Evolutionary conservation across 106 monocot species (phyloP), one percentile per base, ranked within the genome.

Genomic region (Allium fistulosum): DNA sequence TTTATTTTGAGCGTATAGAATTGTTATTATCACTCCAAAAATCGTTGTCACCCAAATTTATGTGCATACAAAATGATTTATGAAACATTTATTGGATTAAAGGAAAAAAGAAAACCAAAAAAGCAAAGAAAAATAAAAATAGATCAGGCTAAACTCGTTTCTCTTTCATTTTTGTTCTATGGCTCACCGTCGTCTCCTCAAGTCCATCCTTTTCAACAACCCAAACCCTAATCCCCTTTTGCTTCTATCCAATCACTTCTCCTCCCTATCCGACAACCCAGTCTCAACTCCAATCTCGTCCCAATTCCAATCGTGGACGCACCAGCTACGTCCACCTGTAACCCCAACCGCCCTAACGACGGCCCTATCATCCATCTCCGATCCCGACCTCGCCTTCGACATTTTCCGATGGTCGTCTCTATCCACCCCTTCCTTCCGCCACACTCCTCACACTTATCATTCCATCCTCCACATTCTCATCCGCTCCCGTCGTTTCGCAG

Each of bases 311-410:
- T 26, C 65, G 1, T 86, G 83, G 83, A 75, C 84, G 64, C 65
- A 70, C 18, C 83, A 79, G 62, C 87, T 90, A 56, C 53, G 68
- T 16, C 90, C 86, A 9, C 86, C 84, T 57, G 87, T 90, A 82
- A 80, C 90, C 58, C 22, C 81, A 49, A 62, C 69, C 58, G 94
- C 87, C 74, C 66, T 87, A 3, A 80, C 68, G 26, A 52, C 61
- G 48, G 84, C 89, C 56, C 67, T 90, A 61, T 67, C 59, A 49
- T 65, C 82, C 65, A 77, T 75, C 27, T 18, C 78, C 46, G 90
- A 94, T 61, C 87, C 94, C 48, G 87, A 94, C 67, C 80, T 94
- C 69, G 87, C 87, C 60, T 76, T 87, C 68, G 90, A 90, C 78
- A 65, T 94, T 75, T 94, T 94, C 87, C 90, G 94, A 10, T 94